Evolutionary conservation across 106 monocot genomes (phyloP).

Genomic region (Dendrobium nobile): DNA sequence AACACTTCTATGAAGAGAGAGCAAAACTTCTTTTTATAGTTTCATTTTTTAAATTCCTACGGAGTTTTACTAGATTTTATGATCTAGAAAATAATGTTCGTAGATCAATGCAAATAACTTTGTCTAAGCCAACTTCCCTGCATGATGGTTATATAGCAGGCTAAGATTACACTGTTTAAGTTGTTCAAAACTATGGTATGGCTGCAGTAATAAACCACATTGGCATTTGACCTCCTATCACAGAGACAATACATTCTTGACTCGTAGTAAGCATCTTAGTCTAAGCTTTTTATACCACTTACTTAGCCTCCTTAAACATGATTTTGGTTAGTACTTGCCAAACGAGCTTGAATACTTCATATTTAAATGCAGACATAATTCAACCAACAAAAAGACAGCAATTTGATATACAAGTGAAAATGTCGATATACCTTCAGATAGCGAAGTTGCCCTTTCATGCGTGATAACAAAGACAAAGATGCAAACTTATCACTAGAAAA

Average conservation of each 20-base stretch:
- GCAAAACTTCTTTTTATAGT: not conserved
- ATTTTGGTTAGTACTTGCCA: not conserved
- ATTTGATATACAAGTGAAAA: not conserved
- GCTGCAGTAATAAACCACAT: not conserved
- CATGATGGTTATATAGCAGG: not conserved
- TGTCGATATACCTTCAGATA: conserved; percentile 67
- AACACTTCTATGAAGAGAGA: not conserved
- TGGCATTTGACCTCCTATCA: not conserved
- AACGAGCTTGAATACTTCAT: not conserved
- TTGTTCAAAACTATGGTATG: not conserved
- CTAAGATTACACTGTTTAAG: not conserved
- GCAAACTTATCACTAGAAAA: conserved; percentile 79
- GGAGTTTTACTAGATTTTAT: not conserved
- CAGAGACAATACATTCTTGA: not conserved
- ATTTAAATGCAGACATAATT: not conserved
- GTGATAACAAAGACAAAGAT: conserved; percentile 46
- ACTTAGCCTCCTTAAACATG: not conserved
- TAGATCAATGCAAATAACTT: not conserved
- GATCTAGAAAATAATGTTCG: not conserved
- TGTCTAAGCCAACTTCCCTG: not conserved
- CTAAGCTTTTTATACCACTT: too few relatives aligned
- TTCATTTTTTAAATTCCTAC: not conserved
- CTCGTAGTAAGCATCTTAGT: too few relatives aligned
- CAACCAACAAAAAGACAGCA: not conserved
- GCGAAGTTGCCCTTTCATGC: conserved; percentile 89